phyloP scores from a whole-genome alignment of 768 basidiomycete species.

The Strobilomyces confusus region DNA sequence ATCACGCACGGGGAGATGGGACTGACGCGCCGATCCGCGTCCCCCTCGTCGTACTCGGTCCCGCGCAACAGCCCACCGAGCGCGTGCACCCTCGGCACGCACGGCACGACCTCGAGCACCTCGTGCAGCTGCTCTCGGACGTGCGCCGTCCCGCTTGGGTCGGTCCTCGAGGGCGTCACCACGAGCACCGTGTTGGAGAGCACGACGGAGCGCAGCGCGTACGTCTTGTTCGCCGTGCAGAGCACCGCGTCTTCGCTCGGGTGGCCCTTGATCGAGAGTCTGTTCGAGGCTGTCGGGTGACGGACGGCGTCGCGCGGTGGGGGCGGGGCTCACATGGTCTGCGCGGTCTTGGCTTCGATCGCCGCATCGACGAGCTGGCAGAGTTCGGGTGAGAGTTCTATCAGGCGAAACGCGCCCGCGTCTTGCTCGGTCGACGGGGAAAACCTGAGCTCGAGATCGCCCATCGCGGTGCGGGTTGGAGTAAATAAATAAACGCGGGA shows the following conservation, averaged over 20 bases:
- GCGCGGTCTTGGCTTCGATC: slow-evolving; percentile 27
- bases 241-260: slow-evolving; percentile 83
- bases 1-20: background rate
- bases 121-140: slow-evolving; percentile 81
- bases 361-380: slow-evolving; percentile 57
- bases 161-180: slow-evolving; percentile 45
- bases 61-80: slow-evolving; percentile 59
- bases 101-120: slow-evolving; percentile 74
- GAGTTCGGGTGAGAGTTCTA: slow-evolving; percentile 73
- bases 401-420: slow-evolving; percentile 55
- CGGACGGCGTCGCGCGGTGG: background rate
- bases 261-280: slow-evolving; percentile 78
- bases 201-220: slow-evolving; percentile 75
- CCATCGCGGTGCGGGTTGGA: slow-evolving; percentile 13
- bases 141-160: slow-evolving; percentile 44
- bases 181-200: slow-evolving; percentile 87
- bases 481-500: background rate
- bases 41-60: slow-evolving; percentile 64
- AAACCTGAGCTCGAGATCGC: slow-evolving; percentile 43
- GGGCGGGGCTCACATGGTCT: slow-evolving; percentile 25
- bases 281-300: slow-evolving; percentile 31
- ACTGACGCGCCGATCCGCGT: slow-evolving; percentile 38
- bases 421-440: slow-evolving; percentile 46
- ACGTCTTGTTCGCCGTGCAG: slow-evolving; percentile 81
- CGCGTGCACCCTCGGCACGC: slow-evolving; percentile 74